These are phyloP conservation scores for Chloranthus sessilifolius DNA, from an alignment of 164 flowering plant species.

Conservation along the genomic window DNA sequence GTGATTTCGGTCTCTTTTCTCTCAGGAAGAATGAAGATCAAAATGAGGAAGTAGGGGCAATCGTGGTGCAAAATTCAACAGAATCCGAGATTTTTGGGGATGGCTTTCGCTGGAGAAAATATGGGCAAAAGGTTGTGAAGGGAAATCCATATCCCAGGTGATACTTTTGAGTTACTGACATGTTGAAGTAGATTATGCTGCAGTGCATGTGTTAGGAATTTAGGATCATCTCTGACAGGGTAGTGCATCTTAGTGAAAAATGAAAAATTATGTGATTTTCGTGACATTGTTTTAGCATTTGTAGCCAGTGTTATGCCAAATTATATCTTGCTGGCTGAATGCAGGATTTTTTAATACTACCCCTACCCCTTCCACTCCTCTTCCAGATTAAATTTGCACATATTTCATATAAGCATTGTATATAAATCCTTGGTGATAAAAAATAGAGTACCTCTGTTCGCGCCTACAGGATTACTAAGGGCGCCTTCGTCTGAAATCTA, in stretches of 20 bases:
- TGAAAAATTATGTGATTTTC: neutral
- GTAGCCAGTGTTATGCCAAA: neutral
- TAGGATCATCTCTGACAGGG: neutral
- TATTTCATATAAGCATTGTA: no score
- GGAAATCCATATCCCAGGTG: constrained; percentile 95
- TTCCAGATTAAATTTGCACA: no score
- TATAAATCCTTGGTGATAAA: no score
- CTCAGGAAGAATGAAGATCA: constrained; percentile 51
- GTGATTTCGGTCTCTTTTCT: constrained; percentile 1
- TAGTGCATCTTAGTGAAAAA: neutral
- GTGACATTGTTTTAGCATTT: neutral
- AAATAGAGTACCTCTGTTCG: no score
- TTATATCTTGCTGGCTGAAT: neutral
- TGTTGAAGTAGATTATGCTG: neutral
- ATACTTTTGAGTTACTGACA: constrained; percentile 2
- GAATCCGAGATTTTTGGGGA: constrained; percentile 64
- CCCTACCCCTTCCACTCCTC: no score
- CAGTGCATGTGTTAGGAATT: neutral
- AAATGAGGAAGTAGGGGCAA: constrained; percentile 31
- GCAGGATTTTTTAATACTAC: neutral
- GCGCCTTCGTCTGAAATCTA: no score
- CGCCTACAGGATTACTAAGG: no score
- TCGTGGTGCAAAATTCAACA: constrained; percentile 38
- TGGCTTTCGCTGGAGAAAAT: constrained; percentile 97
- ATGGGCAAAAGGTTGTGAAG: constrained; percentile 95